Conservation (phyloP, 2,329 filamentous ascomycete genomes). For the Colletotrichum sp. region DNA sequence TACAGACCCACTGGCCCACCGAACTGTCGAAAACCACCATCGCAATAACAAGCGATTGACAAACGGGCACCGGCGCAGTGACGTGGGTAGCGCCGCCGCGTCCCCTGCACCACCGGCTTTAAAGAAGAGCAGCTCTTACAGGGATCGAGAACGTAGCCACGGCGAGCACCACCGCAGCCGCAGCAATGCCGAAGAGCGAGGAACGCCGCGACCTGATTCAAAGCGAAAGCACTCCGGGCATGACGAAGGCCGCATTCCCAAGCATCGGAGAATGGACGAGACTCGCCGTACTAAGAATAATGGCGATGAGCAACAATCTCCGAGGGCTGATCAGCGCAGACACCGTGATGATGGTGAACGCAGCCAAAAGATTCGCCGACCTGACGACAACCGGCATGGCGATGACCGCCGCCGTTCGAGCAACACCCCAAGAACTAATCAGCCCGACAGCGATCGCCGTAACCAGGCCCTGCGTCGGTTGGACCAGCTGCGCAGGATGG, state of each 20-base stretch:
- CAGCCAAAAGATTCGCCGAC: conserved; percentile 38
- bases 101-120: conserved; percentile 68
- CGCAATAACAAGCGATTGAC: conserved; percentile 86
- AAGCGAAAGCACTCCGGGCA: conserved; percentile 67
- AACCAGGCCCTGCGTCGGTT: conserved; percentile 45
- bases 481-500: conserved; percentile 49
- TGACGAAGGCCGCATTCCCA: conserved; percentile 48
- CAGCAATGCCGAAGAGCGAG: conserved; percentile 56
- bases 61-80: conserved; percentile 66
- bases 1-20: conserved; percentile 76
- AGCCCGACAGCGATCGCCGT: conserved; percentile 36
- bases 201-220: conserved; percentile 56
- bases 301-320: conserved; percentile 40
- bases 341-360: conserved; percentile 30
- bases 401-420: conserved; percentile 32
- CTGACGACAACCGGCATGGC: conserved; percentile 36
- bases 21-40: conserved; percentile 89
- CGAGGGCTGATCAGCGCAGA: conserved; percentile 32
- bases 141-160: conserved; percentile 51
- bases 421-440: conserved; percentile 10
- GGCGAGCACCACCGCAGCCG: conserved; percentile 56
- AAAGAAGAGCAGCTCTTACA: conserved; percentile 52
- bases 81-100: conserved; percentile 67
- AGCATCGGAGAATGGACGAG: conserved; percentile 47
- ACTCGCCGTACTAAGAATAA: conserved; percentile 40